Conservation (phyloP, 2,329 filamentous ascomycete genomes). For the Biscogniauxia mediterranea region DNA sequence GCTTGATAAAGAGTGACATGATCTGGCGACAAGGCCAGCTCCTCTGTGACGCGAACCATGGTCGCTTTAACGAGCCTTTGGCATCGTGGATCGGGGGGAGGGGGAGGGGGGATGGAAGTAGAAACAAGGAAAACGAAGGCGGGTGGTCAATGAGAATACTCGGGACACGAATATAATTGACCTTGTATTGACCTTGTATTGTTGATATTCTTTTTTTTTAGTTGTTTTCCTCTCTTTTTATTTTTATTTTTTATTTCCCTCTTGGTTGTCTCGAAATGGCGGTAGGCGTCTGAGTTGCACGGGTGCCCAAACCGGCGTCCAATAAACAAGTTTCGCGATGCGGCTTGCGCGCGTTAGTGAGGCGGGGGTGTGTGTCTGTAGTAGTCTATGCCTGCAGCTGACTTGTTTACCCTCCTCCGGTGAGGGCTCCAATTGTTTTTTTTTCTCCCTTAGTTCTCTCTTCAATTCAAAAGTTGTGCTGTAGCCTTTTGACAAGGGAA, state of each 20-base stretch:
- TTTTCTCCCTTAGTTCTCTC: neutral
- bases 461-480: neutral
- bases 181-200: constrained; percentile 3
- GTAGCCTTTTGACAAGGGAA: no score
- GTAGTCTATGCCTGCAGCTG: constrained; percentile 12
- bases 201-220: constrained; percentile 3
- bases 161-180: neutral
- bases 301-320: constrained; percentile 2
- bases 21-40: constrained; percentile 76
- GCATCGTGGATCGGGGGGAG: constrained; percentile 35
- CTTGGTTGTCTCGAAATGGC: neutral
- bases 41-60: constrained; percentile 82
- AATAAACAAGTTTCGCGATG: constrained; percentile 23
- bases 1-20: constrained; percentile 86
- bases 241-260: neutral
- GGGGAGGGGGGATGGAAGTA: constrained; percentile 5
- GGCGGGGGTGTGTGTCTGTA: neutral
- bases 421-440: neutral
- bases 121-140: constrained; percentile 13
- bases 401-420: constrained; percentile 18
- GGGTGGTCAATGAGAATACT: constrained; percentile 11
- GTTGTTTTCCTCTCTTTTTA: neutral
- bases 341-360: constrained; percentile 20
- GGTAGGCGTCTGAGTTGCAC: constrained; percentile 6
- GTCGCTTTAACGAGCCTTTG: constrained; percentile 43